Evolutionary conservation across 805 yeast species (phyloP), one percentile per base, ranked within the genome.

Genomic region (Candida mattraensis): DNA sequence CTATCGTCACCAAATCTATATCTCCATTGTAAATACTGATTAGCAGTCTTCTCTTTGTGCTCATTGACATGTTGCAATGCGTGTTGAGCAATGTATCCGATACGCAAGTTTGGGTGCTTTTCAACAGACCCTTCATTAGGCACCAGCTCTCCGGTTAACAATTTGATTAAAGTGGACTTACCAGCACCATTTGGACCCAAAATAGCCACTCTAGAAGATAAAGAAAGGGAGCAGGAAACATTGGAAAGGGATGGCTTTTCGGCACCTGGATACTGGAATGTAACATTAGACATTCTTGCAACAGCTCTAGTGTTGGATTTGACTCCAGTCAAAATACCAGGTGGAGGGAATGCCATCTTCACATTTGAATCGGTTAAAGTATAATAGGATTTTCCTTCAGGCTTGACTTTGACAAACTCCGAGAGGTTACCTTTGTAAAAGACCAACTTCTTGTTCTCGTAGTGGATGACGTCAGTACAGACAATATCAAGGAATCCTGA

Each of bases 121-220:
- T 93, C 97, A 39, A 91, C 96, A 44, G 78, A 81, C 56, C 99
- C 99, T 40, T 67, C 74, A 45, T 78, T 74, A 15, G 99, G 96
- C 37, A 85, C 76, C 40, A 87, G 70, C 64, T 91, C 99, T 48
- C 87, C 99, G 7, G 98, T 93, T 51, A 91, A 73, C 36, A 93
- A 71, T 65, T 91, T 91, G 66, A 93, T 91, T 56, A 93, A 74
- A 12, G 99, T 91, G 9, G 97, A 87, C 64, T 91, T 91, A 70
- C 99, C 99, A 35, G 99, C 99, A 74, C 99, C 99, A 62, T 91
- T 91, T 44, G 98, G 97, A 37, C 99, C 99, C 39, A 93, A 67
- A 54, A 93, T 80, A 29, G 98, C 98, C 46, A 91, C 96, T 68
- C 99, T 82, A 21, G 98, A 91, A n/a, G 96, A 86, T 48, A 91